Percentiles rank a stretch among this genome's conserved stretches.
Evolutionary conservation across 805 yeast species (phyloP).

Genomic region (Millerago galiae): DNA sequence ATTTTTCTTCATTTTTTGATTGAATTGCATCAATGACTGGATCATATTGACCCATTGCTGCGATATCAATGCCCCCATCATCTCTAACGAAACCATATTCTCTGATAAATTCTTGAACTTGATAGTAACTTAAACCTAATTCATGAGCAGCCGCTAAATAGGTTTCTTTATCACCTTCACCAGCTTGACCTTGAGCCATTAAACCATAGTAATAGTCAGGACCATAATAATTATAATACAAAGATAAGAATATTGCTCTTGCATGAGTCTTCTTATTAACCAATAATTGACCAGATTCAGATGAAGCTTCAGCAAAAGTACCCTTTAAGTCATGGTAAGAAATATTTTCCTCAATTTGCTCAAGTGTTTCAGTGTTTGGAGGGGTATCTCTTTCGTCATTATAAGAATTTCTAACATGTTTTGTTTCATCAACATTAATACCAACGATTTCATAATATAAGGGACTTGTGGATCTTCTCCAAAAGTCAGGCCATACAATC

Average conservation of each 20-base stretch:
- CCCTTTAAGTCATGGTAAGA: conserved; percentile 63
- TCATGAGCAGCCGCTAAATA: conserved; percentile 63
- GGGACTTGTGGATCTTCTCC: conserved; percentile 65
- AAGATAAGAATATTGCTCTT: conserved; percentile 47
- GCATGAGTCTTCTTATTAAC: conserved; percentile 54
- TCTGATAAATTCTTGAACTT: conserved; percentile 43
- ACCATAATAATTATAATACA: conserved; percentile 63
- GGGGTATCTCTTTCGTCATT: conserved; percentile 31
- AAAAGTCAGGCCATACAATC: conserved; percentile 63
- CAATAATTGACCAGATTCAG: conserved; percentile 65
- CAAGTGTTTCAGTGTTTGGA: conserved; percentile 12
- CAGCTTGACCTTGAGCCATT: conserved; percentile 55
- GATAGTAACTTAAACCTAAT: conserved; percentile 42
- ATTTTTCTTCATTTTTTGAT: conserved; percentile 9
- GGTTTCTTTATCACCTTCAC: conserved; percentile 83
- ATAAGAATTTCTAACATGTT: conserved; percentile 22
- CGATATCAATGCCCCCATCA: conserved; percentile 33
- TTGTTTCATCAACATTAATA: conserved; percentile 28
- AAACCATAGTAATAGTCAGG: conserved; percentile 54
- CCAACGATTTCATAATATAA: conserved; percentile 50
- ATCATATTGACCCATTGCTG: conserved; percentile 52
- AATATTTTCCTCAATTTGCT: conserved; percentile 26
- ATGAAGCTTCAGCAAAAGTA: conserved; percentile 60
- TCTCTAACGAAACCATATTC: conserved; percentile 41
- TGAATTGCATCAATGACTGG: conserved; percentile 36